phyloP scores from a whole-genome alignment of 805 yeast species.

The Metschnikowia henanensis region DNA sequence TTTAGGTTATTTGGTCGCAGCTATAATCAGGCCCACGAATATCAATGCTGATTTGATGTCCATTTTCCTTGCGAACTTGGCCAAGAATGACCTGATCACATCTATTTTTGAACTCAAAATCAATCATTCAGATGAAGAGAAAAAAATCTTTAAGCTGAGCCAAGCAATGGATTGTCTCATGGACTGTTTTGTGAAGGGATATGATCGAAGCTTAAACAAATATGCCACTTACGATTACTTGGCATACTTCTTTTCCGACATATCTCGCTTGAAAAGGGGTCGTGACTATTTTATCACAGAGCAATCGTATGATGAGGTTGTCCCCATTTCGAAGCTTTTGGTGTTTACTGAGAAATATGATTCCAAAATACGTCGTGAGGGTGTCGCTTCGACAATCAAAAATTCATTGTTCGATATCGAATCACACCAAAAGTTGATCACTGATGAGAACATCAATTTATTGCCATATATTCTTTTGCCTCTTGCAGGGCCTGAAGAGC shows the following conservation, averaged over 20 bases:
- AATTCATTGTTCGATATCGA: constrained; percentile 82
- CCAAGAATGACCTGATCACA: constrained; percentile 69
- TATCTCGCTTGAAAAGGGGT: constrained; percentile 74
- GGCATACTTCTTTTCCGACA: constrained; percentile 85
- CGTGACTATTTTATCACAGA: constrained; percentile 72
- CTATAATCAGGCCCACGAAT: constrained; percentile 56
- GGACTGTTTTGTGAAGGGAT: constrained; percentile 88
- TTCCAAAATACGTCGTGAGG: constrained; percentile 79
- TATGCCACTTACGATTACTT: constrained; percentile 79
- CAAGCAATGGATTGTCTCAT: constrained; percentile 74
- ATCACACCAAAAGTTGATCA: constrained; percentile 58
- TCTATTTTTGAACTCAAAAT: constrained; percentile 44
- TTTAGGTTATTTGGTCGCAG: constrained; percentile 45
- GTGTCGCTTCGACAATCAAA: constrained; percentile 90
- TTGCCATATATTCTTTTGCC: constrained; percentile 84
- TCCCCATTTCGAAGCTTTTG: constrained; percentile 77
- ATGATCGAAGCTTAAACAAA: constrained; percentile 67
- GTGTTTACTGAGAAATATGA: constrained; percentile 84
- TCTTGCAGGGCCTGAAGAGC: constrained; percentile 72
- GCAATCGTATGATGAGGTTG: constrained; percentile 72
- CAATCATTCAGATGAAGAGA: constrained; percentile 38
- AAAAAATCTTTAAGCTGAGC: constrained; percentile 51
- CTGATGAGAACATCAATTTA: constrained; percentile 64
- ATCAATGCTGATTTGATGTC: constrained; percentile 77
- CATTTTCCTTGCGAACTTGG: constrained; percentile 81